Conservation (phyloP, 2,329 filamentous ascomycete genomes). For the Aspergillus fumigatiaffinis region DNA sequence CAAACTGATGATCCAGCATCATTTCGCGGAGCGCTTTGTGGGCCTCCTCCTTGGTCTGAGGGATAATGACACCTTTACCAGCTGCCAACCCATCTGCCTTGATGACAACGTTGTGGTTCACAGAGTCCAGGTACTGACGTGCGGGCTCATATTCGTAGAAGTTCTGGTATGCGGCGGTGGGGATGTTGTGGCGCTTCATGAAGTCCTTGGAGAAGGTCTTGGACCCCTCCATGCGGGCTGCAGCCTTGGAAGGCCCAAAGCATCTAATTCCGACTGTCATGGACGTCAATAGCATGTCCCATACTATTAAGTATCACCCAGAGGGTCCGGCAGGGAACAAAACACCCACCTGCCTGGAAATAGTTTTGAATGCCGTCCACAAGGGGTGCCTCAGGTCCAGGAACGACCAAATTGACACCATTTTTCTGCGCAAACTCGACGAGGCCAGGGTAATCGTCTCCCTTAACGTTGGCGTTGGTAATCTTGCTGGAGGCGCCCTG, state of each 20-base stretch:
- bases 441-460: conserved; percentile 73
- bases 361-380: conserved; percentile 84
- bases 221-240: conserved; percentile 88
- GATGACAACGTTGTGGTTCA: conserved; percentile 77
- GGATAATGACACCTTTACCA: conserved; percentile 93
- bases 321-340: not conserved
- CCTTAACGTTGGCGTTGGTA: conserved; percentile 67
- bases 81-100: conserved; percentile 90
- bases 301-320: not conserved
- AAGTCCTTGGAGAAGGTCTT: conserved; percentile 98
- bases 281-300: not conserved
- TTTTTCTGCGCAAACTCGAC: conserved; percentile 71
- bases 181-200: conserved; percentile 86
- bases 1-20: conserved; percentile 86
- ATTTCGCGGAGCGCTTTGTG: conserved; percentile 78
- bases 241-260: conserved; percentile 81
- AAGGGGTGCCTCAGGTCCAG: conserved; percentile 89
- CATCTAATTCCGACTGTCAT: conserved; percentile 63
- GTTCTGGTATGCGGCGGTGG: conserved; percentile 86
- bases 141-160: conserved; percentile 75
- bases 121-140: conserved; percentile 66
- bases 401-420: conserved; percentile 75
- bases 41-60: conserved; percentile 75
- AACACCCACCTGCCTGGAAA: conserved; percentile 58
- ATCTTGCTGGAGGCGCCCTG: conserved; percentile 55